Evolutionary conservation across 257 asterid species (phyloP), one percentile per base, ranked within the genome.

Genomic region (Hygrophila difformis): DNA sequence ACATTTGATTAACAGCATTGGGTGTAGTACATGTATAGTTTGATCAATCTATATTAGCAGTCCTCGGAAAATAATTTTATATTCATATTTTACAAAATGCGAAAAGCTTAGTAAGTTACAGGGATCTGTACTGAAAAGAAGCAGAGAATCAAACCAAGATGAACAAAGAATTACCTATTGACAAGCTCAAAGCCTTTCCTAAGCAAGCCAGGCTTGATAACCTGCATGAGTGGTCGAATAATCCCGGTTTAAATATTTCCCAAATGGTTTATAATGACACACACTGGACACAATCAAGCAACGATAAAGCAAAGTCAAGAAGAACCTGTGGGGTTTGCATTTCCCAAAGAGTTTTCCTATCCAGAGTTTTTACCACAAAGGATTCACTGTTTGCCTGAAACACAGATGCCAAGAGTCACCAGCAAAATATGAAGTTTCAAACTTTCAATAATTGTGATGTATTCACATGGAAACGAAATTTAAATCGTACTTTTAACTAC

Each of bases 311-410:
- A 23, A 33, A 11, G 58, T 21, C 19, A 40, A 37, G 43, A 53
- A 89, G 43, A 53, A 89, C 98, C 96, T 89, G 98, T 17, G 98
- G 98, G 17, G 98, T 89, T 60, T 89, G 98, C 96, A 89, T 89
- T 70, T 89, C 98, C 98, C 98, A 89, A 18, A 85, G 84, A 0
- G 93, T 85, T 70, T 80, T 82, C 59, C 98, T 68, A 73, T 89
- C 93, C 46, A 89, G 72, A 49, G 98, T 89, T 61, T 55, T 82
- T 36, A 82, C 88, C 50, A 89, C 98, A 42, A 79, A 89, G 8
- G 78, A 80, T 35, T 85, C 86, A 39, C 70, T 62, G 65, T 86
- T 78, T 39, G 94, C 98, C 98, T 89, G 77, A 19, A 46, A 11
- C 20, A 54, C 40, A 51, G 4, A 38, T 18, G 43, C 15, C 14